Base-by-base conservation (phyloP, 2,329 filamentous ascomycete genomes). In the Hymenoscyphus scutula region DNA sequence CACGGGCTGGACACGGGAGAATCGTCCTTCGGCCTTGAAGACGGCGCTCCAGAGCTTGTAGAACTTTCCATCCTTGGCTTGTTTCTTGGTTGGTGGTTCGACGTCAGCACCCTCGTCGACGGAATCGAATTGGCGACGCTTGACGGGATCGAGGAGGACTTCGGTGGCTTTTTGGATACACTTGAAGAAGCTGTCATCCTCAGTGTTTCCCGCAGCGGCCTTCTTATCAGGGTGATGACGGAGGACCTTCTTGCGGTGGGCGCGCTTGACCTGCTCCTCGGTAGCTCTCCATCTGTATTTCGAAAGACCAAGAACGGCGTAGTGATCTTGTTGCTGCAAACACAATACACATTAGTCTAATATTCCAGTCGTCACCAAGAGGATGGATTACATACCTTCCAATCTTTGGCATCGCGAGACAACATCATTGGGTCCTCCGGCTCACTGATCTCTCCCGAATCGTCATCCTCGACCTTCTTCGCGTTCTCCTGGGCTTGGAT, bases 151-250 rank as follows among this genome's bases (percentile, higher is more conserved):
- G 61, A 92, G 85, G 19, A 99, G 89, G 59, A 98, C 85, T 74
- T 99, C 95, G 72, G 90, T 94, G 62, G 95, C 95, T 79, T 97
- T 97, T 77, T 99, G 96, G 77, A 99, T 99, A 79, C 96, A 99
- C 85, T 99, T 99, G 89, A 99, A 99, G 84, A 99, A 99, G 77
- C 90, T 91, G 78, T 99, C 95, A 78, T 97, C 94, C 73, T 98
- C 93, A 70, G 86, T 85, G 72, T 86, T 85, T 65, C 95, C 95
- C 56, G 89, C 85, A 30, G 95, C 95, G 17, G 96, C 95, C 82
- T 96, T 96, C 89, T 99, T 99, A 78, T 99, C 95, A 66, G 95
- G 95, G 79, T 99, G 95, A 78, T 99, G 95, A 81, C 92, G 94
- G 69, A 99, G 89, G 69, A 99, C 95, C 89, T 99, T 99, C 87